Base-by-base conservation (phyloP, 352 stramenopile genomes). In the Thraustochytrium sp. region DNA sequence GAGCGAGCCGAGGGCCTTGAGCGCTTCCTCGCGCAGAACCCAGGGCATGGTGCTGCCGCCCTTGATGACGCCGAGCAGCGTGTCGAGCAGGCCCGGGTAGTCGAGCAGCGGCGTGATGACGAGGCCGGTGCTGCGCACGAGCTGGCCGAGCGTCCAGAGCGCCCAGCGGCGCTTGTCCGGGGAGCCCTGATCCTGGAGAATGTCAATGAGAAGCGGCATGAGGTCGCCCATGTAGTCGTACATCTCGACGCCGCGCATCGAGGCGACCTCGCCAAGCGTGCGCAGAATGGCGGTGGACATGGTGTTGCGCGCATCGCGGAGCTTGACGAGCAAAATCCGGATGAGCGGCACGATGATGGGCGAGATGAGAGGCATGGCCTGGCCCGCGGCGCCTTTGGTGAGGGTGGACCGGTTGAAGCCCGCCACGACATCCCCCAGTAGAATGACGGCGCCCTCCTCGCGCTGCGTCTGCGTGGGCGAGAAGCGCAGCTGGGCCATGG, bases 401-500 rank as follows among this genome's bases (percentile, higher is more conserved):
- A 21, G 82, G 34, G 21, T 75, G 31, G 31, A 86, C 37, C 26
- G 23, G 68, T 80, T 86, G 16, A 82, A 85, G 42, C 73, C 73
- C 8, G 77, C 84, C 44, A 85, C 65, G 31, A 89, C 86, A n/a
- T 86, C 77, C 3, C 75, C 31, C 18, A 85, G 92, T 0, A 98
- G 85, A 29, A 97, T 88, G 21, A 91, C 87, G 2, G 93, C 96
- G 40, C 91, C 93, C 37, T 97, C 92, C 85, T 97, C 93, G n/a
- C 90, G 89, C 85, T 93, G 92, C 38, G 88, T 89, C 29, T 90
- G 78, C 48, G 96, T 94, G 0, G 94, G 89, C 3, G 93, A 93
- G 86, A 97, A 97, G 48, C 95, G 90, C 4, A 99, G 85, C 86
- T 98, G 94, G 0, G 96, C 94, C 51, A 99, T 92, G 3, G 98